A percentile compares a stretch with the other conserved stretches of the same genome.
phyloP scores from a whole-genome alignment of 345 rosid genomes.

The Clausena lansium region DNA sequence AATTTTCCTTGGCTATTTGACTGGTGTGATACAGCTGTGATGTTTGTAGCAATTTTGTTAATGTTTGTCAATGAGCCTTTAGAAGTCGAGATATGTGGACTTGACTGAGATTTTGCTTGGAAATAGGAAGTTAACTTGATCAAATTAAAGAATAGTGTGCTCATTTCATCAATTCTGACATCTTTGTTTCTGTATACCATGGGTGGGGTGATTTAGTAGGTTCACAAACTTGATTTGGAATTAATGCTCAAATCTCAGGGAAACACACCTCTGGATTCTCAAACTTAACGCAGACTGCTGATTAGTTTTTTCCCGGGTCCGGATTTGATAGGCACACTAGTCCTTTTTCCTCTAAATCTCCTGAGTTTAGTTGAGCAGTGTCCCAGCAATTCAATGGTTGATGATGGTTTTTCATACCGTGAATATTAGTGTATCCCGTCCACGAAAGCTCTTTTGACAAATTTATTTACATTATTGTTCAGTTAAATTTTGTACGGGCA shows the following conservation, averaged over 20 bases:
- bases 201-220: not conserved
- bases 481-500: not conserved
- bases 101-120: not conserved
- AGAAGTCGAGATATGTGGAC: conserved; percentile 13
- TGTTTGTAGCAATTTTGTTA: conserved; percentile 1
- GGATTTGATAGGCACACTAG: not conserved
- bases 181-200: not conserved
- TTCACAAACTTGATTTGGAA: not conserved
- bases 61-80: not conserved
- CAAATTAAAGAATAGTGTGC: not conserved
- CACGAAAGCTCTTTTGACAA: not conserved
- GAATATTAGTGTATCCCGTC: not conserved
- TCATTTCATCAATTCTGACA: conserved; percentile 3
- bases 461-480: not conserved
- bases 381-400: too few relatives aligned
- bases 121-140: conserved; percentile 4
- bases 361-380: too few relatives aligned
- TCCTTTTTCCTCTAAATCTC: too few relatives aligned
- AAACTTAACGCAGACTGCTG: too few relatives aligned
- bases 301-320: not conserved
- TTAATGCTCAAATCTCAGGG: not conserved
- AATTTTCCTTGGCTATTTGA: conserved; percentile 12
- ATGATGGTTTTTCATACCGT: too few relatives aligned
- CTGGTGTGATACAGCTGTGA: conserved; percentile 1
- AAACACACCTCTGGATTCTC: not conserved